phyloP scores from a whole-genome alignment of 345 rosid genomes.

The Lagerstroemia speciosa region DNA sequence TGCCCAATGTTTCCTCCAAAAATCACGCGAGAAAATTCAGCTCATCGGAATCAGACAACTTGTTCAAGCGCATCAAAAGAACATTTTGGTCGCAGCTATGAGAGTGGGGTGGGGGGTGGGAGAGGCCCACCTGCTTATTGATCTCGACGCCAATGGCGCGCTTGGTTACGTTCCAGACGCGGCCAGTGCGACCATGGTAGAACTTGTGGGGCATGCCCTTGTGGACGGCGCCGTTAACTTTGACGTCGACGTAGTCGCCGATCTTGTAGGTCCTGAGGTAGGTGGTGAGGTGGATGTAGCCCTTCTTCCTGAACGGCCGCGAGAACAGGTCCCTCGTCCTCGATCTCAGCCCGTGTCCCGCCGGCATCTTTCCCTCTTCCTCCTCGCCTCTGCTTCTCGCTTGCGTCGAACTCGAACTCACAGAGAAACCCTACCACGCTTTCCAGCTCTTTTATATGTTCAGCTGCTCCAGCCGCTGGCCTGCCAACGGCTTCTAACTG shows the following conservation, averaged over 20 bases:
- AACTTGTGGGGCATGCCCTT: no score
- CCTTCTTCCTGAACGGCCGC: no score
- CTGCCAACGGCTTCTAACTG: background rate
- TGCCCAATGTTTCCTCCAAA: no score
- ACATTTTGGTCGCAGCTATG: no score
- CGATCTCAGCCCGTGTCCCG: slow-evolving; percentile 39
- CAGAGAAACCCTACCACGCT: background rate
- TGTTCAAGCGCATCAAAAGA: no score
- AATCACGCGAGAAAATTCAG: no score
- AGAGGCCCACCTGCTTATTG: slow-evolving; percentile 55
- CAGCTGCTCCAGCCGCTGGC: background rate
- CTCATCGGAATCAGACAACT: no score
- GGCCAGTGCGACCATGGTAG: slow-evolving; percentile 92
- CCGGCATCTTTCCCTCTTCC: slow-evolving; percentile 15
- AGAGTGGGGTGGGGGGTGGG: no score
- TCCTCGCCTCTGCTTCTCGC: background rate
- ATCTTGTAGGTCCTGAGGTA: no score
- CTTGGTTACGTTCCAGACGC: slow-evolving; percentile 81
- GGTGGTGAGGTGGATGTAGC: no score
- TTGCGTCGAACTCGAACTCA: background rate
- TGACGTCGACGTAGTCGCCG: no score
- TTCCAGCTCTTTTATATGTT: background rate
- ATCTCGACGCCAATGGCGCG: slow-evolving; percentile 79
- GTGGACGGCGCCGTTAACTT: no score
- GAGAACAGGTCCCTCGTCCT: slow-evolving; percentile 65